Evolutionary conservation across 192 early-diverging fungal genomes (phyloP).

Genomic region (Entomortierella beljakovae): DNA sequence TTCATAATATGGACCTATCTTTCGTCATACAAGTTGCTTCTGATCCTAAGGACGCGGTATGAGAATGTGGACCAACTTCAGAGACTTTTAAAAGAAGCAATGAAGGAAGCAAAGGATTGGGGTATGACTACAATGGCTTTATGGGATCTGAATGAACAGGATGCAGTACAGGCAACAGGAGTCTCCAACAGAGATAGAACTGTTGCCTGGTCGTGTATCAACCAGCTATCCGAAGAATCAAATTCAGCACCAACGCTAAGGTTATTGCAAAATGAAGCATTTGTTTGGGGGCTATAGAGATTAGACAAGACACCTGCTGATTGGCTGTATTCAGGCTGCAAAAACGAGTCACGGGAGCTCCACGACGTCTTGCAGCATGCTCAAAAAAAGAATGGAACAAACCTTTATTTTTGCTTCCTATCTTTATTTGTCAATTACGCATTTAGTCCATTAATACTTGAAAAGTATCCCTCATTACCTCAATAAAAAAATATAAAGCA

Average conservation of each 20-base stretch:
- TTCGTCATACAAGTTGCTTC: not conserved
- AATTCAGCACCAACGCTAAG: not conserved
- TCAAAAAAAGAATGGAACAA: too few species aligned
- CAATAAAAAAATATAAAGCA: not conserved
- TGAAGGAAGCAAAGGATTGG: conserved; percentile 19
- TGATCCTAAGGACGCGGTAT: conserved; percentile 12
- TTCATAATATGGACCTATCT: conserved; percentile 21
- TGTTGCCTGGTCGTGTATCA: conserved; percentile 3
- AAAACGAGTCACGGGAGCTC: not conserved
- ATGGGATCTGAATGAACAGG: conserved; percentile 8
- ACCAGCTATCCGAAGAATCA: not conserved
- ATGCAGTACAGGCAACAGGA: conserved; percentile 2
- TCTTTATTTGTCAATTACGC: too few species aligned
- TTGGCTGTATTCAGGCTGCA: not conserved
- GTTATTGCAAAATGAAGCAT: conserved; percentile 8
- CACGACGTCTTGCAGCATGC: too few species aligned
- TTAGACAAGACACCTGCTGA: not conserved
- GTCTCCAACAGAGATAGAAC: conserved; percentile 10
- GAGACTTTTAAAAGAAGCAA: conserved; percentile 2
- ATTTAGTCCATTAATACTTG: too few species aligned
- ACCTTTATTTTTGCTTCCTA: too few species aligned
- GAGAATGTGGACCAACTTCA: conserved; percentile 10
- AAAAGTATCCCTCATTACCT: too few species aligned
- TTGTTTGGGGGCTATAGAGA: conserved; percentile 10
- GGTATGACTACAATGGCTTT: not conserved